These are phyloP conservation scores for Ophiocordyceps unilateralis DNA, from an alignment of 2,329 filamentous ascomycete genomes.

Conservation along the genomic window DNA sequence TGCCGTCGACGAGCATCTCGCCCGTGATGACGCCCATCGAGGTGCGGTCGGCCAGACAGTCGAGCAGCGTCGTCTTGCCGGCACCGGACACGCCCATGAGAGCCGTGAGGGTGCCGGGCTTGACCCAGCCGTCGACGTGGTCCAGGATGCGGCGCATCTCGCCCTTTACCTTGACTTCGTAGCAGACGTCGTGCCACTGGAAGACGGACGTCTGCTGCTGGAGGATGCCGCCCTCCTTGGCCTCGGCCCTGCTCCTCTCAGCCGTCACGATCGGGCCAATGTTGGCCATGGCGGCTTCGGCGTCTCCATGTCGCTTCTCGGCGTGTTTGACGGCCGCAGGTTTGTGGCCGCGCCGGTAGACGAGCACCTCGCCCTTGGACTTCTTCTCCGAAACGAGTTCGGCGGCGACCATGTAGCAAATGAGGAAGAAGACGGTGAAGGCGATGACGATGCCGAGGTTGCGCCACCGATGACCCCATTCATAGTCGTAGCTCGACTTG, in stretches of 20 bases:
- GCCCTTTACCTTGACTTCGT: constrained; percentile 59
- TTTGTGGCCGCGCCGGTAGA: constrained; percentile 55
- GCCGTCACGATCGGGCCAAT: constrained; percentile 31
- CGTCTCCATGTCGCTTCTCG: constrained; percentile 46
- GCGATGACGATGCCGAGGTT: constrained; percentile 54
- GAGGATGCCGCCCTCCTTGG: constrained; percentile 24
- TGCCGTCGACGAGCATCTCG: constrained; percentile 54
- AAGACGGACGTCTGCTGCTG: constrained; percentile 56
- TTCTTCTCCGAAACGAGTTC: constrained; percentile 50
- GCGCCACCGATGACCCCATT: constrained; percentile 44
- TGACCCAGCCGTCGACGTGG: constrained; percentile 82
- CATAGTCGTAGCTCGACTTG: constrained; percentile 36
- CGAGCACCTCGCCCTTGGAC: constrained; percentile 60
- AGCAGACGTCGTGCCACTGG: constrained; percentile 75
- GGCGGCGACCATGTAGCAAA: constrained; percentile 44
- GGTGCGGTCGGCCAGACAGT: constrained; percentile 69
- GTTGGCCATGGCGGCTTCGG: constrained; percentile 31
- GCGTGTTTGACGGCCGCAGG: constrained; percentile 37
- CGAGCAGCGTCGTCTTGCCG: constrained; percentile 84
- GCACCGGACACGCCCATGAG: constrained; percentile 86
- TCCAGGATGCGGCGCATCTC: constrained; percentile 63
- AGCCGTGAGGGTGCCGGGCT: constrained; percentile 76
- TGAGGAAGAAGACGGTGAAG: constrained; percentile 44
- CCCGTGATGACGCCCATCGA: constrained; percentile 81
- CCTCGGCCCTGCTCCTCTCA: constrained; percentile 18